A percentile compares a stretch with the other conserved stretches of the same genome.
Conservation (phyloP, 2,329 filamentous ascomycete genomes). For the Microcyclospora pomicola region DNA sequence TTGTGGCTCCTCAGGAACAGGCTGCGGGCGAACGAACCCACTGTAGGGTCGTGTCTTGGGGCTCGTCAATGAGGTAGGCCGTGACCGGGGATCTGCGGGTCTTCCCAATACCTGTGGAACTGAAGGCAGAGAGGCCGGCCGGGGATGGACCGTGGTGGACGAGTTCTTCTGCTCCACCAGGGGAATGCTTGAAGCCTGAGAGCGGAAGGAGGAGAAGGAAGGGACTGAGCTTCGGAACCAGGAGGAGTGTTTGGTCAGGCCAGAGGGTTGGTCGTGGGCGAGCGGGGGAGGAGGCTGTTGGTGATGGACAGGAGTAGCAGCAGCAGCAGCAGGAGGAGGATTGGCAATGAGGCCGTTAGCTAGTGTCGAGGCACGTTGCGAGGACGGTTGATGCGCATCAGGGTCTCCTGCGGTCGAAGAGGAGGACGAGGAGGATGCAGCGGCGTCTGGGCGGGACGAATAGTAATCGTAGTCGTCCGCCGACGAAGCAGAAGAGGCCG, state of each 20-base stretch:
- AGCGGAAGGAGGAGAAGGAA: conserved; percentile 31
- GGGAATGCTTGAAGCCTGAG: conserved; percentile 28
- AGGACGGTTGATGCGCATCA: conserved; percentile 3
- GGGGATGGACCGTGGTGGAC: conserved; percentile 27
- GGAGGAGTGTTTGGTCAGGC: conserved; percentile 15
- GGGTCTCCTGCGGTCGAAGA: neutral
- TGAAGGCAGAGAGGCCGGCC: conserved; percentile 30
- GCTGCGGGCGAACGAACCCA: no score
- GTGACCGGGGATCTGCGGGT: conserved; percentile 14
- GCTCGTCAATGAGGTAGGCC: conserved; percentile 22
- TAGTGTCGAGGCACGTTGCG: conserved; percentile 1
- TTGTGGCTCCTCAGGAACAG: no score
- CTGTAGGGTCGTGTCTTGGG: conserved; percentile 5
- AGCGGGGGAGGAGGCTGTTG: neutral
- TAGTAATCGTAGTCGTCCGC: neutral
- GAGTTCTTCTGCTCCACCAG: conserved; percentile 4
- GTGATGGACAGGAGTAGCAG: conserved; percentile 3
- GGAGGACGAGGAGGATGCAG: no score
- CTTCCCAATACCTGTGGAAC: conserved; percentile 30
- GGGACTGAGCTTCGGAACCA: conserved; percentile 28
- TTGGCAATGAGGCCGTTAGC: conserved; percentile 1
- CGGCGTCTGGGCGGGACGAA: neutral
- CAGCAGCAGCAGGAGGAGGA: conserved; percentile 5
- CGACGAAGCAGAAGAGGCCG: no score
- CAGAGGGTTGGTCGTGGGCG: conserved; percentile 1